Conservation (phyloP, 306 rosid species). For the Fragaria ananassa region DNA sequence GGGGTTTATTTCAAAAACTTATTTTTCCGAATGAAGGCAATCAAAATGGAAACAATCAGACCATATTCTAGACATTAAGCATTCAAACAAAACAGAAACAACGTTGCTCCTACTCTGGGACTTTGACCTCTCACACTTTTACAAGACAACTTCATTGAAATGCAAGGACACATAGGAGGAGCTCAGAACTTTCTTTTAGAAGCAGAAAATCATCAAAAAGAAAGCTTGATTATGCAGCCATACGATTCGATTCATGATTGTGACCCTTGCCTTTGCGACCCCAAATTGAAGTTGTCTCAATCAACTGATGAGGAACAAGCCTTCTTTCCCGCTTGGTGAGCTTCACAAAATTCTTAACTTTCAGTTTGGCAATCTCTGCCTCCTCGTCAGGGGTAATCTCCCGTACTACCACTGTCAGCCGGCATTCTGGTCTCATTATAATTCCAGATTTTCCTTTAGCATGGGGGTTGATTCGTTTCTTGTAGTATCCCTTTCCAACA, state of each 20-base stretch:
- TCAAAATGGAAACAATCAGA: not conserved
- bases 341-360: constrained; percentile 66
- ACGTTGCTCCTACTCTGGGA: constrained; percentile 6
- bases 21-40: constrained; percentile 9
- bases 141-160: not conserved
- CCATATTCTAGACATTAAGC: not conserved
- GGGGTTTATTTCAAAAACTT: not conserved
- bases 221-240: constrained; percentile 21
- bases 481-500: constrained; percentile 71
- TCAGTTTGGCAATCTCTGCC: constrained; percentile 77
- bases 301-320: constrained; percentile 90
- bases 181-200: not conserved
- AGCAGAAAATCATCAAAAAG: not conserved
- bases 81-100: not conserved
- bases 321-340: constrained; percentile 59
- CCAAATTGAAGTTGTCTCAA: constrained; percentile 83
- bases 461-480: constrained; percentile 52
- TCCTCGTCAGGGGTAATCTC: constrained; percentile 89
- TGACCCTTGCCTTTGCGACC: constrained; percentile 60
- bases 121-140: not conserved
- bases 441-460: constrained; percentile 44
- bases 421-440: constrained; percentile 63
- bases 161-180: not conserved
- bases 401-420: constrained; percentile 73
- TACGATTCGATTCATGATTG: constrained; percentile 23